Base-by-base conservation (phyloP, 345 rosid genomes). In the Eucalyptus microcorys region DNA sequence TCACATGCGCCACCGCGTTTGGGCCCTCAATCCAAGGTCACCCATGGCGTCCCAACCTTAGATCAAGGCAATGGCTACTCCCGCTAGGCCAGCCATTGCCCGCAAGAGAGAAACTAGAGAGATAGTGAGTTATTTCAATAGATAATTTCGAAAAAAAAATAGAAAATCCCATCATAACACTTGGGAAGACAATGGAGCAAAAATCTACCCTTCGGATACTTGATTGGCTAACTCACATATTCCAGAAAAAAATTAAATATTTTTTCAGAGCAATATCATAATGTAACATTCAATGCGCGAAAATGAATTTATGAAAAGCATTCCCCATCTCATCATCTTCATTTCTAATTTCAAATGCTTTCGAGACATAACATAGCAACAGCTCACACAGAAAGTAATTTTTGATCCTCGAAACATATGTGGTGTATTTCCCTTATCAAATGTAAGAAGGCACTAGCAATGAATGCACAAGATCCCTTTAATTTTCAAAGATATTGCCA, bases 251-350 rank as follows among this genome's bases (percentile, higher is more conserved):
- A 12, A 1, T 57, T 10, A 57, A 57, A 26, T 57, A 26, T 30
- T 12, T 61, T 64, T 64, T 30, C 16, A 64, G 3, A 66, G 37
- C 12, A 32, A 32, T 19, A 66, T 32, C 40, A 8, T 0, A n/a
- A 4, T 21, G 0, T n/a, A n/a, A 32, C 37, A 16, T 68, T 16
- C 80, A 34, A 8, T 5, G 42, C 2, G 1, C 0, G 14, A 1
- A 34, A 68, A 16, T 8, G 13, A 34, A 68, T 17, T 13, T 8
- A 34, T 16, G 80, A 17, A 37, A 17, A 16, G 12, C 4, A 34
- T 9, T 21, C 5, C 10, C 42, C 80, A 34, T n/a, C 40, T 32
- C 22, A 32, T 34, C 43, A 34, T 34, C 26, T 68, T 6, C 19
- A 3, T 5, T 34, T 68, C 24, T 68, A 32, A 32, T 34, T 34